Evolutionary conservation across 805 yeast species (phyloP).

Genomic region (Starmerella vitae): DNA sequence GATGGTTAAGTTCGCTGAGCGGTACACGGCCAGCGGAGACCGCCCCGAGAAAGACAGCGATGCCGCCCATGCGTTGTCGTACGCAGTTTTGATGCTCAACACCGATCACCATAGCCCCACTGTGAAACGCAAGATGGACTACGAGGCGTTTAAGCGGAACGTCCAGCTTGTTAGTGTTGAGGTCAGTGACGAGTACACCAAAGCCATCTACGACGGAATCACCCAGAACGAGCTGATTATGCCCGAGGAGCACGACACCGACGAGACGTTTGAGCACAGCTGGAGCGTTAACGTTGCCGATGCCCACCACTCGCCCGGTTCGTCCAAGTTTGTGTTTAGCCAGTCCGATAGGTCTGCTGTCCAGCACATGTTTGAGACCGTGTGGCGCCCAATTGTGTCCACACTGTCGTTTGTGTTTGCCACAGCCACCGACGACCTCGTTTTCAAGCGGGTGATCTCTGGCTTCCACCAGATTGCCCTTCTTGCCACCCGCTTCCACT

Average conservation of each 20-base stretch:
- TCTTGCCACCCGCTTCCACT: conserved; percentile 53
- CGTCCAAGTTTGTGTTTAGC: conserved; percentile 12
- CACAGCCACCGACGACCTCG: conserved; percentile 80
- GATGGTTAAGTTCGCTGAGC: conserved; percentile 71
- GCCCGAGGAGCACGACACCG: conserved; percentile 95
- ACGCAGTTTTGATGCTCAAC: conserved; percentile 85
- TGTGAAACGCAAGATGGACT: conserved; percentile 79
- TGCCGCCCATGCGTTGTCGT: conserved; percentile 77
- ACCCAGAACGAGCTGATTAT: conserved; percentile 79
- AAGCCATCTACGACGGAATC: conserved; percentile 67
- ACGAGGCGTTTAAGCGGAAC: conserved; percentile 68
- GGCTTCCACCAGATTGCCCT: conserved; percentile 75
- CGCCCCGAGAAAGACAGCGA: conserved; percentile 56
- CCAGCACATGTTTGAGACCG: conserved; percentile 49
- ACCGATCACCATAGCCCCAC: conserved; percentile 91
- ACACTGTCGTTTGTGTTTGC: conserved; percentile 68
- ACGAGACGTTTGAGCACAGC: conserved; percentile 79
- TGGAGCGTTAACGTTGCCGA: conserved; percentile 29
- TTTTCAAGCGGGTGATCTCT: conserved; percentile 73
- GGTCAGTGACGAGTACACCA: conserved; percentile 75
- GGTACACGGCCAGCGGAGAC: conserved; percentile 42
- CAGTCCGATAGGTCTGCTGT: conserved; percentile 40
- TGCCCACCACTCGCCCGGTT: conserved; percentile 14
- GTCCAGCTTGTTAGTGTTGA: conserved; percentile 70
- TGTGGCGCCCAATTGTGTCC: conserved; percentile 51